Evolutionary conservation across 345 rosid species (phyloP).

Genomic region (Eucalyptus guilfoylei): DNA sequence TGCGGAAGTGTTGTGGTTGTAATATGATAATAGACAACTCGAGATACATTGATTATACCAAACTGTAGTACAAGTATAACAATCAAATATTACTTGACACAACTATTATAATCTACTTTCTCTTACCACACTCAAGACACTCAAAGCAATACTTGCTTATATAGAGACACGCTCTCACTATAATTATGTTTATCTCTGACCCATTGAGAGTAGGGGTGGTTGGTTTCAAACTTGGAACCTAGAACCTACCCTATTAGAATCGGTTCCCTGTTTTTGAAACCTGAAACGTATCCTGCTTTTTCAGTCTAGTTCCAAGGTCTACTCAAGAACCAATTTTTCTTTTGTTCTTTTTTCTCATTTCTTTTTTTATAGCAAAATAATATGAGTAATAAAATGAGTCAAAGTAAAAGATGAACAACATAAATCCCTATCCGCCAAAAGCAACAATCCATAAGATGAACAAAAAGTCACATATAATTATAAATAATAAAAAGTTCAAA

Average conservation of each 20-base stretch:
- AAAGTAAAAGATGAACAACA: background rate
- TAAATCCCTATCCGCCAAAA: background rate
- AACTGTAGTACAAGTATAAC: background rate
- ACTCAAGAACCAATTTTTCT: background rate
- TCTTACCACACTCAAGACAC: background rate
- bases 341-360: background rate
- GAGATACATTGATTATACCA: rapidly evolving
- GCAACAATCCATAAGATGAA: background rate
- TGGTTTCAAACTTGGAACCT: rapidly evolving
- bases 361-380: background rate
- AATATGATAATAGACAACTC: background rate
- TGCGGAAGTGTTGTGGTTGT: rapidly evolving
- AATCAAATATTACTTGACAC: no score
- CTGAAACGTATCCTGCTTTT: rapidly evolving
- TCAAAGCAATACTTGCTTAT: background rate
- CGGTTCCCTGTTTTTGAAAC: rapidly evolving
- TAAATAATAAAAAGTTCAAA: background rate
- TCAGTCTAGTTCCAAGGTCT: rapidly evolving
- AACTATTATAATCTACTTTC: background rate
- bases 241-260: rapidly evolving
- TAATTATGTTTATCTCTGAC: background rate
- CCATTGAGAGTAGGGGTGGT: background rate
- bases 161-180: background rate
- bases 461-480: no score
- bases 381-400: background rate